Base-by-base conservation (phyloP, 345 rosid species). In the Eucalyptus marginata region DNA sequence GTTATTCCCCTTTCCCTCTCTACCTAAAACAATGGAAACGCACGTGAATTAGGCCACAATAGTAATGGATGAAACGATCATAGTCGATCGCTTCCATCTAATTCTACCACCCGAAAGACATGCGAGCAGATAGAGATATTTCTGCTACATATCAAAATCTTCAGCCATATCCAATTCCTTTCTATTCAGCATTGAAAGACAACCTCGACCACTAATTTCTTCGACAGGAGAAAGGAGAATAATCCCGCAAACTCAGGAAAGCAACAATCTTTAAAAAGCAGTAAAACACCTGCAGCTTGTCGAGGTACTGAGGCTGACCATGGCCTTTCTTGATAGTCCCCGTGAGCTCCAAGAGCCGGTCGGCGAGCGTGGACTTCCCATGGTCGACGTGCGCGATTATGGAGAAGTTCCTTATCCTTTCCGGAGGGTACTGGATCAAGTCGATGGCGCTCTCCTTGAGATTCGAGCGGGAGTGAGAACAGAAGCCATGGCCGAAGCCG, bases 1-100 rank as follows among this genome's bases (percentile, higher is more conserved):
- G 99, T 98, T 56, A 97, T 97, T 90, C 99, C 99, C 91, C 99
- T 95, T 93, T 97, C 99, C 89, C 99, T 97, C 95, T 97, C 99
- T 86, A 97, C 99, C 99, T 97, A 93, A 50, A 87, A 54, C 71
- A 86, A 49, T 27, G 14, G 20, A 50, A 24, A 89, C 51, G 7
- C 14, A 29, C 18, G 58, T 15, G 43, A 31, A 68, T n/a, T 49
- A 86, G 86, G 27, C 47, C 83, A 33, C 49, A 59, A 25, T 33
- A 47, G 33, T 8, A 25, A 49, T 86, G 81, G 84, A 68, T 27
- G n/a, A n/a, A 43, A 13, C 7, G 16, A 47, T n/a, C 40, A 40
- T 56, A 62, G 49, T 12, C 8, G 44, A 47, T 10, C 49, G 44
- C 64, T 16, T 47, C 87, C 87, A 31, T 31, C 87, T 44, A 86